phyloP scores from a whole-genome alignment of 2,329 filamentous ascomycete genomes.

The Fusarium illudens region DNA sequence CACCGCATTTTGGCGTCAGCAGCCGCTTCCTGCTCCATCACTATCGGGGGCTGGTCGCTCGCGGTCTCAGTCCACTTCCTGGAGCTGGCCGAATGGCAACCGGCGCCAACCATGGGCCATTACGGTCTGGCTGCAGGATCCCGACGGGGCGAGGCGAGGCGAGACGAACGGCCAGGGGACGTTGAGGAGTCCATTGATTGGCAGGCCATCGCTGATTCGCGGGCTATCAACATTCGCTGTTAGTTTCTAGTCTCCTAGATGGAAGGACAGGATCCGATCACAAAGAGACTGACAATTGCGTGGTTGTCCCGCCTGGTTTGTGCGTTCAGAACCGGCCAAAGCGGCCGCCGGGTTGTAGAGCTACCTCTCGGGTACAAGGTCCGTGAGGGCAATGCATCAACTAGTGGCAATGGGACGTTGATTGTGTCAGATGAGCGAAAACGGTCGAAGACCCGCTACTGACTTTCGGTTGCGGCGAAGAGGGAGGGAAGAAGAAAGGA shows the following conservation, averaged over 20 bases:
- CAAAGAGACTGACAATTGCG: not conserved
- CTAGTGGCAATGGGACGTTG: conserved; percentile 16
- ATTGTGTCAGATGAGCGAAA: conserved; percentile 1
- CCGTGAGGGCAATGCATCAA: conserved; percentile 16
- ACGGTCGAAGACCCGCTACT: not conserved
- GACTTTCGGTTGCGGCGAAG: not conserved
- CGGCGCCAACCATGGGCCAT: conserved; percentile 28
- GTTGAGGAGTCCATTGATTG: conserved; percentile 20
- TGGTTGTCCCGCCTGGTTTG: not conserved
- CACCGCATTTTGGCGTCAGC: conserved; percentile 44
- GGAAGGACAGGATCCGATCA: not conserved
- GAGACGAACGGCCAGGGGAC: conserved; percentile 34
- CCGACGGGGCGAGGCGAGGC: conserved; percentile 27
- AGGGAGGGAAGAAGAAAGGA: not conserved
- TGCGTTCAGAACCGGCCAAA: not conserved
- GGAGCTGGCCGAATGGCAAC: conserved; percentile 32
- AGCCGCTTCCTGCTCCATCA: conserved; percentile 24
- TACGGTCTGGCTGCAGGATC: conserved; percentile 39
- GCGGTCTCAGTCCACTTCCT: conserved; percentile 19
- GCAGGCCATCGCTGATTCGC: conserved; percentile 2
- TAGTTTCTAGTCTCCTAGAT: not conserved
- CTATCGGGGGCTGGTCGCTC: conserved; percentile 29
- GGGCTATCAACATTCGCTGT: not conserved
- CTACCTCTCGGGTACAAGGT: conserved; percentile 5
- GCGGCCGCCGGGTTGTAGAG: not conserved